Conservation (phyloP, 768 basidiomycete species). For the Tremella mesenterica region DNA sequence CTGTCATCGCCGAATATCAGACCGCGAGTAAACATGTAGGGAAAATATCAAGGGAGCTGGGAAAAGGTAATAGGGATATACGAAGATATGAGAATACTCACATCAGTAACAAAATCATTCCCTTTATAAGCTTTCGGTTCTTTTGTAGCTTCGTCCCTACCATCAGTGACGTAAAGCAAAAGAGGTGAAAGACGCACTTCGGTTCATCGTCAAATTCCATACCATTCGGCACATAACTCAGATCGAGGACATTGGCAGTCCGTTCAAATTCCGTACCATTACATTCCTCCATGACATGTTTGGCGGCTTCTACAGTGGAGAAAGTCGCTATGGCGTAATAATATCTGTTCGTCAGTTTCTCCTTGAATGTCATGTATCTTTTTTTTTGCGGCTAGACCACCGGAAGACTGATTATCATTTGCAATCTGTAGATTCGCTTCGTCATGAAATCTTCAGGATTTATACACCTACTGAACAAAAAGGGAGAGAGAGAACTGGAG, state of each 20-base stretch:
- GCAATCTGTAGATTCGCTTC: not conserved
- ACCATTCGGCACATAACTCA: slow-evolving; percentile 84
- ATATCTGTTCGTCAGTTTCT: slow-evolving; percentile 54
- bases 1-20: not conserved
- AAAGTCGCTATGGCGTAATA: slow-evolving; percentile 92
- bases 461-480: not conserved
- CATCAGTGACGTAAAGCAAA: not conserved
- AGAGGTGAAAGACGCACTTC: slow-evolving; percentile 48
- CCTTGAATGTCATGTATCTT: too few species aligned
- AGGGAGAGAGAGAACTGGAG: not conserved
- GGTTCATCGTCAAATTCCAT: slow-evolving; percentile 70
- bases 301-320: slow-evolving; percentile 65
- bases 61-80: not conserved
- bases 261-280: slow-evolving; percentile 93
- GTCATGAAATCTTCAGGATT: not conserved
- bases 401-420: not conserved
- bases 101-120: slow-evolving; percentile 87
- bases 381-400: not conserved
- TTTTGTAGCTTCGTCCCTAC: slow-evolving; percentile 77
- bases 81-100: slow-evolving; percentile 47
- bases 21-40: not conserved
- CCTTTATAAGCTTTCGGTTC: slow-evolving; percentile 59
- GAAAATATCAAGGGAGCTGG: slow-evolving; percentile 54
- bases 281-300: slow-evolving; percentile 71
- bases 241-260: slow-evolving; percentile 88